Percentiles rank a stretch among this genome's conserved stretches.
phyloP scores from a whole-genome alignment of 768 basidiomycete genomes.

The Dioszegia aurantiaca region DNA sequence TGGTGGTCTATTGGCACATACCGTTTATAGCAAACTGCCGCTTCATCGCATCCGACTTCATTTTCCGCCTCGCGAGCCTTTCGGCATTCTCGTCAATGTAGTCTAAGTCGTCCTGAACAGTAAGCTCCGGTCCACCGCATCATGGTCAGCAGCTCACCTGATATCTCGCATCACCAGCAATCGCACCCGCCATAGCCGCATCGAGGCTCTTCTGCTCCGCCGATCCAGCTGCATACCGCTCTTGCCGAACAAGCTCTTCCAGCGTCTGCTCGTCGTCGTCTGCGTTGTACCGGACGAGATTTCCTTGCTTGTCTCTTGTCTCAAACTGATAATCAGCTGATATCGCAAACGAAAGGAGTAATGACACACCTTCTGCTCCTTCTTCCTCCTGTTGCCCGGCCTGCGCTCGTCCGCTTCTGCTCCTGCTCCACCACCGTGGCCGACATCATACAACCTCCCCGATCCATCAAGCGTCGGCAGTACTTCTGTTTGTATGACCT shows the following conservation, averaged over 20 bases:
- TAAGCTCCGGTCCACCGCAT: no score
- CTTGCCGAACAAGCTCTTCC: conserved; percentile 88
- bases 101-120: conserved; percentile 56
- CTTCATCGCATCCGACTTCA: conserved; percentile 95
- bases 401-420: conserved; percentile 59
- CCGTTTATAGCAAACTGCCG: conserved; percentile 91
- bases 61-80: conserved; percentile 83
- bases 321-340: conserved; percentile 61
- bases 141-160: conserved; percentile 58
- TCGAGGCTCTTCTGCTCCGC: conserved; percentile 90
- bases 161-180: conserved; percentile 84
- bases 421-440: conserved; percentile 60
- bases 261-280: conserved; percentile 84
- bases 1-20: not conserved
- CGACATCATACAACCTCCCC: conserved; percentile 87
- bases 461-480: conserved; percentile 81
- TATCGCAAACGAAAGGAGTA: no score
- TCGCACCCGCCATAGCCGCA: conserved; percentile 78
- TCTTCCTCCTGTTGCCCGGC: conserved; percentile 70
- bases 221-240: conserved; percentile 82
- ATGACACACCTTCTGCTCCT: conserved; percentile 65
- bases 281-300: conserved; percentile 80
- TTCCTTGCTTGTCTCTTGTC: conserved; percentile 88
- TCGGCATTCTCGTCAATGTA: conserved; percentile 98
- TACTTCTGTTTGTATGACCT: conserved; percentile 70